Evolutionary conservation across 2,329 filamentous ascomycete genomes (phyloP).

Genomic region (Fusarium sp.): DNA sequence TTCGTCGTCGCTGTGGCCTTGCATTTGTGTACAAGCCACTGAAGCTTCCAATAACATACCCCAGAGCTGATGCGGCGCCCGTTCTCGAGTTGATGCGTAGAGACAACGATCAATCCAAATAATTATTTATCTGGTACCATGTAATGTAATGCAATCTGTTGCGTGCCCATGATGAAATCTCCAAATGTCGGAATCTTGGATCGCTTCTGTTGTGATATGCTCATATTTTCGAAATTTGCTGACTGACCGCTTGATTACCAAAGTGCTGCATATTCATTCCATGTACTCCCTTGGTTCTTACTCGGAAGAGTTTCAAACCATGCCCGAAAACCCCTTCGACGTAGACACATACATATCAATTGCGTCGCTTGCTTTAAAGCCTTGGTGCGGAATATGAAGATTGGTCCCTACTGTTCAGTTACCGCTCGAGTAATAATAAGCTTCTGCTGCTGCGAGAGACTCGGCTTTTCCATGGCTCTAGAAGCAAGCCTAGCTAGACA

Average conservation of each 20-base stretch:
- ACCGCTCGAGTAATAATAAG: neutral
- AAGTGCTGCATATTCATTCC: slow-evolving; percentile 11
- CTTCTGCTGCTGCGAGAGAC: neutral
- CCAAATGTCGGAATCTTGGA: slow-evolving; percentile 43
- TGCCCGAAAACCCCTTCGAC: neutral
- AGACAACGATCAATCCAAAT: slow-evolving; percentile 41
- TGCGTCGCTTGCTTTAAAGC: neutral
- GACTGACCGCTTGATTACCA: neutral
- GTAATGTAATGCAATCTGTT: slow-evolving; percentile 12
- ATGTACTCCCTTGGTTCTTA: slow-evolving; percentile 6
- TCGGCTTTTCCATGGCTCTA: slow-evolving; percentile 9
- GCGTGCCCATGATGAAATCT: slow-evolving; percentile 51
- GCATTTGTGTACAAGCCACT: slow-evolving; percentile 25
- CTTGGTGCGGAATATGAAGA: neutral
- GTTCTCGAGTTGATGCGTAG: slow-evolving; percentile 20
- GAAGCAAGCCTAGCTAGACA: slow-evolving; percentile 25
- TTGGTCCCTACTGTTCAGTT: neutral
- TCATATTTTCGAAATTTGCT: neutral
- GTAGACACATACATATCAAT: neutral
- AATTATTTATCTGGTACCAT: slow-evolving; percentile 6
- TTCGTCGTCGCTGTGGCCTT: slow-evolving; percentile 34
- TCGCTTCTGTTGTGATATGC: neutral
- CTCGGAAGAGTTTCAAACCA: slow-evolving; percentile 12
- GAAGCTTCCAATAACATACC: slow-evolving; percentile 33
- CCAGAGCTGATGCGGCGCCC: slow-evolving; percentile 28